These are phyloP conservation scores for Cyphellophora europaea DNA, from an alignment of 2,329 filamentous ascomycete genomes.

Conservation along the genomic window DNA sequence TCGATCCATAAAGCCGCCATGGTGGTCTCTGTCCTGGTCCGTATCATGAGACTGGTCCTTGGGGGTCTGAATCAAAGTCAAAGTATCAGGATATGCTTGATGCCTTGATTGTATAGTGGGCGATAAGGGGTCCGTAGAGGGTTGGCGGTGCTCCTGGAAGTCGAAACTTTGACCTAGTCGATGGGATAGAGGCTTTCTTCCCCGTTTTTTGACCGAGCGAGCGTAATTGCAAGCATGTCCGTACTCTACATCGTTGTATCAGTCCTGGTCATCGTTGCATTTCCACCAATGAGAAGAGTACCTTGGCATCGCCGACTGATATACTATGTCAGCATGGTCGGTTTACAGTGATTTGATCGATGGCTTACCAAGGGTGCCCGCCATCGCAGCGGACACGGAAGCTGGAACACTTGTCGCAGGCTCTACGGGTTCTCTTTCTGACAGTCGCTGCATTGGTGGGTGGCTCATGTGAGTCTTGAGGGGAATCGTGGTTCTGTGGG, in stretches of 20 bases:
- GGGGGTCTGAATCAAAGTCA: no score
- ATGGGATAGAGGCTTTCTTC: conserved; percentile 8
- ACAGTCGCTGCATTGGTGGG: no score
- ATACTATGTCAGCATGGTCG: background rate
- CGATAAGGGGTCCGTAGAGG: no score
- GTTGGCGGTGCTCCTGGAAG: no score
- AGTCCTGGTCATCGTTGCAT: background rate
- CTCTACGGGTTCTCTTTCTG: conserved; percentile 16
- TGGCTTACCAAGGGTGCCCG: conserved; percentile 29
- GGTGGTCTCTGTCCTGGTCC: no score
- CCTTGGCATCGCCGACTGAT: conserved; percentile 18
- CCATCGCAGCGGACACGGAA: conserved; percentile 37
- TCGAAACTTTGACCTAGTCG: background rate
- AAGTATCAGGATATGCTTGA: no score
- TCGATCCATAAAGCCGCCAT: no score
- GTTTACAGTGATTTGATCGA: background rate
- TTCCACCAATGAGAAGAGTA: conserved; percentile 3
- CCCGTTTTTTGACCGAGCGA: conserved; percentile 19
- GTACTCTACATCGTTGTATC: conserved; percentile 5
- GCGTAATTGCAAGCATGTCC: conserved; percentile 17
- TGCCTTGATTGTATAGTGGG: no score
- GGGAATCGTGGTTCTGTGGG: no score
- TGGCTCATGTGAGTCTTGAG: no score
- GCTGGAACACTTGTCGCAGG: conserved; percentile 30
- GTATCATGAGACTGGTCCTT: no score